These are phyloP conservation scores for Teratosphaeria destructans DNA, from an alignment of 2,329 filamentous ascomycete genomes.

Conservation along the genomic window DNA sequence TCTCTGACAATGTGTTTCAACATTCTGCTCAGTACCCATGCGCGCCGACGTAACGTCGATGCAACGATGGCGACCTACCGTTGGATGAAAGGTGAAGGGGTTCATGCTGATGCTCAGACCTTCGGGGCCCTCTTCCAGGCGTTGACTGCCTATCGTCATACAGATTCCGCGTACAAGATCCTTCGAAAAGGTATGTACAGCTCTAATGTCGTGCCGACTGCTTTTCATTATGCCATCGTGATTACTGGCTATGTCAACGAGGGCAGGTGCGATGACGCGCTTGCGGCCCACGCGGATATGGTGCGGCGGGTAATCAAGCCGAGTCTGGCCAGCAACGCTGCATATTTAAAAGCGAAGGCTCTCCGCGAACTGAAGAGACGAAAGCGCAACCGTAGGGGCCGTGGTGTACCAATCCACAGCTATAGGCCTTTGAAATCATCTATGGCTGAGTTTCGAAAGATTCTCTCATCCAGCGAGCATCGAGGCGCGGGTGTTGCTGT, in stretches of 20 bases:
- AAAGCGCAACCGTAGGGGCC: constrained; percentile 30
- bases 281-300: constrained; percentile 41
- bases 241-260: constrained; percentile 41
- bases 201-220: constrained; percentile 33
- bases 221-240: constrained; percentile 44
- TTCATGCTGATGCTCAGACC: constrained; percentile 46
- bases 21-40: constrained; percentile 59
- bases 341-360: constrained; percentile 28
- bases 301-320: constrained; percentile 25
- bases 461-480: not conserved
- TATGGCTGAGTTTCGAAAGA: constrained; percentile 22
- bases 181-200: constrained; percentile 40
- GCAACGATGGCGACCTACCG: constrained; percentile 44
- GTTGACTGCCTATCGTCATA: constrained; percentile 42
- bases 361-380: constrained; percentile 11
- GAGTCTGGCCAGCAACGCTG: constrained; percentile 34
- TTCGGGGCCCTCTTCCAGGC: constrained; percentile 53
- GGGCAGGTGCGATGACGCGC: constrained; percentile 35
- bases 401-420: not conserved
- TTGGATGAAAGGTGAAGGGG: constrained; percentile 42
- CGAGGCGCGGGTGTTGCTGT: constrained; percentile 23
- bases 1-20: constrained; percentile 65
- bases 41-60: constrained; percentile 49
- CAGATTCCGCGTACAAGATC: constrained; percentile 47
- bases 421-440: constrained; percentile 23